These are phyloP conservation scores for Acer negundo DNA, from an alignment of 345 rosid species.

Conservation along the genomic window DNA sequence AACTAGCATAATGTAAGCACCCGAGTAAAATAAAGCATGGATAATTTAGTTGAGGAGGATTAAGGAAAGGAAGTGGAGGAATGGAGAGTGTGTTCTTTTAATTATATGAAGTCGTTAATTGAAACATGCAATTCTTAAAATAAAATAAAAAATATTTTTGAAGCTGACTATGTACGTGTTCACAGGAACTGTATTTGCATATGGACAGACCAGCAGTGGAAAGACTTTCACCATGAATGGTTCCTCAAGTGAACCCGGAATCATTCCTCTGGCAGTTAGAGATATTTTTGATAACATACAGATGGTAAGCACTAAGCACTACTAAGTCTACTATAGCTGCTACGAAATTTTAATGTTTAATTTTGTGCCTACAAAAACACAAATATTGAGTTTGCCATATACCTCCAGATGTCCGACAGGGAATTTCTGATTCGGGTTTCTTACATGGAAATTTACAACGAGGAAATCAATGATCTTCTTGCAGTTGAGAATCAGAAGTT, in stretches of 20 bases:
- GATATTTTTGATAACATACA: conserved; percentile 67
- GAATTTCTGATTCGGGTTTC: conserved; percentile 94
- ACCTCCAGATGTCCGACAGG: conserved; percentile 63
- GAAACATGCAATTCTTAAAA: not conserved
- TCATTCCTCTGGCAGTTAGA: conserved; percentile 71
- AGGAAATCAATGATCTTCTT: conserved; percentile 90
- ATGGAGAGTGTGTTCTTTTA: not conserved
- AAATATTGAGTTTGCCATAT: conserved; percentile 13
- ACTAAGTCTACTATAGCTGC: not conserved
- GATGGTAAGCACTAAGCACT: conserved; percentile 32
- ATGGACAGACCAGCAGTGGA: conserved; percentile 99
- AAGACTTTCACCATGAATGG: conserved; percentile 98
- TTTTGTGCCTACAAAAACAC: not conserved
- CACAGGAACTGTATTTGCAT: conserved; percentile 90
- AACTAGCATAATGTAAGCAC: too few relatives aligned
- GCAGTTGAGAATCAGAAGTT: conserved; percentile 78
- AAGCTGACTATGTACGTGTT: not conserved
- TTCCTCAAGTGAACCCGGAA: conserved; percentile 69
- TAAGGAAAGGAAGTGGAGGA: too few relatives aligned
- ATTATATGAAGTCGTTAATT: not conserved
- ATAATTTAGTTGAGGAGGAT: too few relatives aligned
- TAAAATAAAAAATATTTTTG: not conserved
- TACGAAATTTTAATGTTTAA: not conserved
- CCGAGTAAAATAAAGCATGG: too few relatives aligned
- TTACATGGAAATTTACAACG: conserved; percentile 94